Evolutionary conservation across 805 yeast species (phyloP), one percentile per base, ranked within the genome.

Genomic region (Ogataea pignaliae): DNA sequence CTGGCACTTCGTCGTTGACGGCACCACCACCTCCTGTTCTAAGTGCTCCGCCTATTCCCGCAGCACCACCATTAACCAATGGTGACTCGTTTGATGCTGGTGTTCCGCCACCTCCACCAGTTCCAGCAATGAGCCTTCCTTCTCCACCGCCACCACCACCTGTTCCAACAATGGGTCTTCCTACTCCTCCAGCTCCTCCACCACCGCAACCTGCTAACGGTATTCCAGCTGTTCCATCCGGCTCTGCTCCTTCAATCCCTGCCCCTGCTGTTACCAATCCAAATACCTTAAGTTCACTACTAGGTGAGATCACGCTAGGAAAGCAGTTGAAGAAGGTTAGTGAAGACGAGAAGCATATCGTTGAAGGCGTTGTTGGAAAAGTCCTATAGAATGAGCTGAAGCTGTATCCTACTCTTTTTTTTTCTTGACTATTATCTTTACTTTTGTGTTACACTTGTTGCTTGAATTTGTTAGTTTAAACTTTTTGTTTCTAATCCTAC

Each of bases 291-390:
- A 61, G 61, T 26, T 65, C 70, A 36, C 60, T 82, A 21, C 65
- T 82, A 42, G 81, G 82, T 3, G 81, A 81, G 57, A 81, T 81
- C 41, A 66, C 68, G 10, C 65, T 73, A 1, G 88, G 88, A 3
- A 69, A 62, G 33, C 40, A 69, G 2, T 69, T 81, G 57, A 73
- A 66, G 47, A 78, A 68, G 52, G 85, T 81, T 3, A 68, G 68
- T 42, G 75, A 74, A 4, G 60, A 64, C 29, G 71, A 76, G 43
- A 71, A 75, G 53, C 71, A 70, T 36, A 66, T 75, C 37, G 65
- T 72, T 12, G 72, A 69, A 37, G 69, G 72, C 11, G 56, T 61
- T 9, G 81, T 73, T 16, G 85, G 85, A 13, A 70, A 63, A 55
- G 84, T 79, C 10, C 50, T 75, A 29, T 64, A 50, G 47, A 33